Evolutionary conservation across 2,329 filamentous ascomycete species (phyloP).

Genomic region (Colletotrichum navitas): DNA sequence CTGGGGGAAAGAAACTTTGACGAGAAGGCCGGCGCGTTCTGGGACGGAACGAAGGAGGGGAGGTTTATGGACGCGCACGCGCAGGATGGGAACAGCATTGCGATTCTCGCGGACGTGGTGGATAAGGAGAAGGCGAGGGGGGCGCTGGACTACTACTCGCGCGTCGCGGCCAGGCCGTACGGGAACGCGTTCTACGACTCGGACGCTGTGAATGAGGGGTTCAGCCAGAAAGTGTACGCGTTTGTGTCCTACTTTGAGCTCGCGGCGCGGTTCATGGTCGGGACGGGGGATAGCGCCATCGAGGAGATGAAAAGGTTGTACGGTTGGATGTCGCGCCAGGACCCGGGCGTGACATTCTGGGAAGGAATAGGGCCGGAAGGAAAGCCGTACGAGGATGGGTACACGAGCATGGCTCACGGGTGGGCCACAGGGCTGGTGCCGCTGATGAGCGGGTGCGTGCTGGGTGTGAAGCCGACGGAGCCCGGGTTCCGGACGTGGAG

Average conservation of each 20-base stretch:
- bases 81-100: slow-evolving; percentile 65
- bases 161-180: slow-evolving; percentile 53
- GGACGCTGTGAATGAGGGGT: slow-evolving; percentile 52
- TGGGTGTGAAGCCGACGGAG: slow-evolving; percentile 59
- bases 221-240: slow-evolving; percentile 61
- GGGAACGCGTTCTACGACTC: slow-evolving; percentile 67
- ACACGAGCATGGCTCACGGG: slow-evolving; percentile 63
- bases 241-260: slow-evolving; percentile 67
- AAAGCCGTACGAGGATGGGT: slow-evolving; percentile 58
- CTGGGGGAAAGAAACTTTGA: slow-evolving; percentile 59
- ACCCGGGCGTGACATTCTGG: slow-evolving; percentile 63
- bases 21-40: slow-evolving; percentile 57
- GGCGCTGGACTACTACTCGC: slow-evolving; percentile 56
- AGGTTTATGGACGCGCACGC: slow-evolving; percentile 55
- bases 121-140: slow-evolving; percentile 49
- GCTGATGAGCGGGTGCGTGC: slow-evolving; percentile 58
- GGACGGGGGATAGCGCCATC: slow-evolving; percentile 52
- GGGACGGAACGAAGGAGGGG: slow-evolving; percentile 52
- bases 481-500: slow-evolving; percentile 59
- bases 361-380: slow-evolving; percentile 62
- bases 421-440: slow-evolving; percentile 66
- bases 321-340: slow-evolving; percentile 62
- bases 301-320: slow-evolving; percentile 62
- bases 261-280: slow-evolving; percentile 58
- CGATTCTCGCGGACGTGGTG: slow-evolving; percentile 55